phyloP scores from a whole-genome alignment of 2,329 filamentous ascomycete species.

The Aspergillus alliaceus region DNA sequence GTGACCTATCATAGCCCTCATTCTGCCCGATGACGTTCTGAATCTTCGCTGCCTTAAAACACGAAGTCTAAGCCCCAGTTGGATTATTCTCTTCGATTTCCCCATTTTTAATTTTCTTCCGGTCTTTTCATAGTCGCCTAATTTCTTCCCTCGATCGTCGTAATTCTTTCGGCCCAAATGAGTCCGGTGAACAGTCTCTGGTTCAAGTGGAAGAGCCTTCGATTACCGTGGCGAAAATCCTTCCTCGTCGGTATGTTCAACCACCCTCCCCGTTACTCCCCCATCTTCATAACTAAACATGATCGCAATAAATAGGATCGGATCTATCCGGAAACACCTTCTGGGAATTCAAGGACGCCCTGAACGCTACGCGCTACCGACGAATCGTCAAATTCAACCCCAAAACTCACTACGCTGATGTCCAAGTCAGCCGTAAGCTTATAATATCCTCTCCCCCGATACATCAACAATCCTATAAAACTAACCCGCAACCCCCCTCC shows the following conservation, averaged over 20 bases:
- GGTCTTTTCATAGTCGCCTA: neutral
- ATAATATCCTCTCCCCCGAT: neutral
- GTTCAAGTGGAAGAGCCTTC: slow-evolving; percentile 63
- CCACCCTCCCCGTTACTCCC: no score
- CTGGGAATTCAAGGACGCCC: slow-evolving; percentile 64
- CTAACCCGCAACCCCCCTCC: neutral
- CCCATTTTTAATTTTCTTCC: neutral
- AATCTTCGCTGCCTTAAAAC: neutral
- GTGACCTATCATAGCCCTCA: slow-evolving; percentile 4
- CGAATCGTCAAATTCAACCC: slow-evolving; percentile 59
- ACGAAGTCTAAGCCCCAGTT: neutral
- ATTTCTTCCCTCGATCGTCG: neutral
- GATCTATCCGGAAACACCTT: slow-evolving; percentile 65
- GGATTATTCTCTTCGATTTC: neutral
- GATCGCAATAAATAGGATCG: slow-evolving; percentile 45
- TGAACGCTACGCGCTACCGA: slow-evolving; percentile 55
- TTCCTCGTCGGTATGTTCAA: slow-evolving; percentile 58
- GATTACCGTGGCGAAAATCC: slow-evolving; percentile 61
- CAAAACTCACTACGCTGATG: slow-evolving; percentile 57
- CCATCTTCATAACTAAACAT: slow-evolving; percentile 16
- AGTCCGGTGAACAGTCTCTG: slow-evolving; percentile 51
- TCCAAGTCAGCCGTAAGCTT: slow-evolving; percentile 58
- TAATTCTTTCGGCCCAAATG: slow-evolving; percentile 30
- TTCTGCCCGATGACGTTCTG: slow-evolving; percentile 3
- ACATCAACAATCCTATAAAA: no score